Evolutionary conservation across 495 filamentous ascomycete species (phyloP).

Genomic region (Penicillium cosmopolitanum): DNA sequence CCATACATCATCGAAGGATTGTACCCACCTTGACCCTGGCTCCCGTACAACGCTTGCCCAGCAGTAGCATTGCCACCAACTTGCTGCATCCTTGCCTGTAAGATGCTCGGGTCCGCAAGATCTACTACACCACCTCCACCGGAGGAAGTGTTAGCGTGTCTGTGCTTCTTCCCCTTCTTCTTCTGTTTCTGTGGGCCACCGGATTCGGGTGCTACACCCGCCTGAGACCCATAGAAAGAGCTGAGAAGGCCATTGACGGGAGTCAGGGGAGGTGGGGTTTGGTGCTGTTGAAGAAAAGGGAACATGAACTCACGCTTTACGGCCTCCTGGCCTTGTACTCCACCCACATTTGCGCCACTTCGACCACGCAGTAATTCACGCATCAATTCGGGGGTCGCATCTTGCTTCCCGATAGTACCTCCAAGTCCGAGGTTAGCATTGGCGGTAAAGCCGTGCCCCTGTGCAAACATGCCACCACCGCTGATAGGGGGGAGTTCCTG

Average conservation of each 20-base stretch:
- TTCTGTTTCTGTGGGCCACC: slow-evolving; percentile 84
- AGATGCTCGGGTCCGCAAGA: slow-evolving; percentile 99
- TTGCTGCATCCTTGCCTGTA: slow-evolving; percentile 96
- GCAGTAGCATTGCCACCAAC: slow-evolving; percentile 65
- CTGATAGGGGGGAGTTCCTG: slow-evolving; percentile 84
- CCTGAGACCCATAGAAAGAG: slow-evolving; percentile 87
- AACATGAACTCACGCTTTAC: slow-evolving; percentile 94
- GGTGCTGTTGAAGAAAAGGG: slow-evolving; percentile 82
- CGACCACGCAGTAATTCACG: slow-evolving; percentile 73
- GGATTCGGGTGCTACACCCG: slow-evolving; percentile 81
- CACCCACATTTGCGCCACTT: slow-evolving; percentile 58
- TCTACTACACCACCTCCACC: slow-evolving; percentile 97
- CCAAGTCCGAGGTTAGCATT: slow-evolving; percentile 71
- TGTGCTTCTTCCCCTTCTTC: slow-evolving; percentile 99
- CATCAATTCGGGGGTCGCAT: slow-evolving; percentile 75
- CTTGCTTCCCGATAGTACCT: slow-evolving; percentile 66
- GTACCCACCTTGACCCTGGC: slow-evolving; percentile 99
- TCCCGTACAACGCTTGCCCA: slow-evolving; percentile 86
- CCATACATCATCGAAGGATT: slow-evolving; percentile 87
- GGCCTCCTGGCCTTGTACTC: slow-evolving; percentile 70
- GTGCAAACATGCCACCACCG: slow-evolving; percentile 74
- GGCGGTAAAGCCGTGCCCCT: slow-evolving; percentile 74
- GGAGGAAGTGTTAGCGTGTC: slow-evolving; percentile 99
- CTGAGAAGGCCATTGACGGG: slow-evolving; percentile 83
- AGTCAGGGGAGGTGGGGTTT: slow-evolving; percentile 85